Evolutionary conservation across 805 yeast genomes (phyloP).

Genomic region (Monosporozyma yasuniensis): DNA sequence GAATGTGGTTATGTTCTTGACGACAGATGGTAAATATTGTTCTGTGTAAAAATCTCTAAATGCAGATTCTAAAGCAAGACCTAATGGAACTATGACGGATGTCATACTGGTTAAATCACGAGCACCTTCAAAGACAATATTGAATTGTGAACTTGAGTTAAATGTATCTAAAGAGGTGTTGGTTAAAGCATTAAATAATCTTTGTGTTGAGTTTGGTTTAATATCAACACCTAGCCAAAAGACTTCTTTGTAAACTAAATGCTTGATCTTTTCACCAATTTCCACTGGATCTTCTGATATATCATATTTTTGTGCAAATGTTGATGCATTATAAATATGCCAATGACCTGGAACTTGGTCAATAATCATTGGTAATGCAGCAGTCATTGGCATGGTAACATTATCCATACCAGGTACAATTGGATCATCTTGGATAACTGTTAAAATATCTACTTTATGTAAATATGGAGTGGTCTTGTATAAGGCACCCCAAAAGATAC

Average conservation of each 20-base stretch:
- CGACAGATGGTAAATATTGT: constrained; percentile 14
- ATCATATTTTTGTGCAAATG: constrained; percentile 16
- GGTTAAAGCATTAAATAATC: constrained; percentile 19
- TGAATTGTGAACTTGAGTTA: constrained; percentile 23
- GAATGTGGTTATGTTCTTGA: constrained; percentile 7
- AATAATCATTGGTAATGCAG: constrained; percentile 1
- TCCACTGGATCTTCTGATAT: constrained; percentile 3
- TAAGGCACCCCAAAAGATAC: constrained; percentile 32
- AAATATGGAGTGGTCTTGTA: constrained; percentile 20
- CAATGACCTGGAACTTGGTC: constrained; percentile 20
- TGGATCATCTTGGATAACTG: constrained; percentile 4
- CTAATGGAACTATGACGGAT: constrained; percentile 36
- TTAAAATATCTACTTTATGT: constrained; percentile 1
- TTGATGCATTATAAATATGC: constrained; percentile 22
- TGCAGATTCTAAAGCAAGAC: constrained; percentile 30
- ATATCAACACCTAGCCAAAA: constrained; percentile 61
- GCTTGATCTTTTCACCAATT: constrained; percentile 32
- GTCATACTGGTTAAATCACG: constrained; percentile 47
- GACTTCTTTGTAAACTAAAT: constrained; percentile 43
- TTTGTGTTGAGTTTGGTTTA: constrained; percentile 37
- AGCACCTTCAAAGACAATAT: constrained; percentile 49
- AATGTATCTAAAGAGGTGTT: constrained; percentile 12
- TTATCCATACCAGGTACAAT: not conserved
- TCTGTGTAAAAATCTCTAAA: constrained; percentile 3
- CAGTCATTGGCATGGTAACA: not conserved